Percentiles rank a stretch among this genome's conserved stretches.
phyloP scores from a whole-genome alignment of 1,284 basidiomycete species.

The Sphagnurus paluster region DNA sequence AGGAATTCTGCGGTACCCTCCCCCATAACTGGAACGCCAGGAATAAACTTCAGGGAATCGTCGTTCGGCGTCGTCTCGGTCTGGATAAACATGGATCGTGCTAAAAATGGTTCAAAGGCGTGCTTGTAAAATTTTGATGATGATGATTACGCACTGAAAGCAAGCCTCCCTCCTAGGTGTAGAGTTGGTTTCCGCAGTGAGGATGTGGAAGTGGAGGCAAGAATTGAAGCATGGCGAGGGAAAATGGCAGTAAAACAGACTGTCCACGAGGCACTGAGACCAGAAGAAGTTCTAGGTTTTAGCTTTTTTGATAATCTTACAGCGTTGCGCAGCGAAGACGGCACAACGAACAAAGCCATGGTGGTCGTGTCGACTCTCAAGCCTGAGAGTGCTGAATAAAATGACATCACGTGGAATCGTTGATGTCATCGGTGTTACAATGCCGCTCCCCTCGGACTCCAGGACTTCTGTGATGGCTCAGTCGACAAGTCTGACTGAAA shows the following conservation, averaged over 20 bases:
- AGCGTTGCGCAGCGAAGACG: conserved; percentile 21
- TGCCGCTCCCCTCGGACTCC: not conserved
- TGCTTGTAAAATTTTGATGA: not conserved
- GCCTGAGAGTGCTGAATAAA: conserved; percentile 9
- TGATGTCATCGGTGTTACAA: not conserved
- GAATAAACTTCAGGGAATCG: conserved; percentile 97
- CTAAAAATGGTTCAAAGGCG: conserved; percentile 38
- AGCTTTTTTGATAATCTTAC: conserved; percentile 12
- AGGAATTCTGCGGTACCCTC: conserved; percentile 92
- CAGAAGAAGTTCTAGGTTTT: not conserved
- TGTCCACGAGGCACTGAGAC: conserved; percentile 4
- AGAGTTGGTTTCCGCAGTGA: conserved; percentile 18
- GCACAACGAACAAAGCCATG: conserved; percentile 21
- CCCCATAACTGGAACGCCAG: conserved; percentile 87
- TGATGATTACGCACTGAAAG: conserved; percentile 21
- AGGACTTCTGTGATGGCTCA: conserved; percentile 9
- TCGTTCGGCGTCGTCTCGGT: conserved; percentile 98
- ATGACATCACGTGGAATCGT: conserved; percentile 20
- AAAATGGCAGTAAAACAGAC: conserved; percentile 4
- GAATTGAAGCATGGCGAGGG: conserved; percentile 20
- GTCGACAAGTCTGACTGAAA: conserved; percentile 9
- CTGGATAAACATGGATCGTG: conserved; percentile 93
- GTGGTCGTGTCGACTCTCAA: conserved; percentile 3
- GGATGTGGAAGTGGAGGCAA: conserved; percentile 22
- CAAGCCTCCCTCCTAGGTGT: conserved; percentile 16